Evolutionary conservation across 805 yeast species (phyloP), one percentile per base, ranked within the genome.

Genomic region (Wickerhamomyces chaumierensis): DNA sequence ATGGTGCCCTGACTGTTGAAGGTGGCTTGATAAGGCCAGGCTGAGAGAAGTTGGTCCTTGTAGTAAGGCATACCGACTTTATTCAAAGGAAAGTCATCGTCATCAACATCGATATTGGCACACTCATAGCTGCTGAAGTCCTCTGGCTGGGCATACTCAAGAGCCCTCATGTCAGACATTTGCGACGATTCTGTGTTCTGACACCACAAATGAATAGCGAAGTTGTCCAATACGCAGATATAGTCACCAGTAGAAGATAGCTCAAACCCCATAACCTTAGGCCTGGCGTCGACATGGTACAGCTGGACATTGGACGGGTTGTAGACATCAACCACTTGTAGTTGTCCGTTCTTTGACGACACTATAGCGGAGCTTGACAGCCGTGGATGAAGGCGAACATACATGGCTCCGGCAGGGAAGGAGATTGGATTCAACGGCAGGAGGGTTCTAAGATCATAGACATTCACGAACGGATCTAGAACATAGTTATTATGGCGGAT

Each of bases 361-460:
- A 84, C 76, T 4, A 86, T 56, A 34, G 86, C 73, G 28, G 81
- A 76, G 31, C 83, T 81, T 5, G 95, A 82, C 36, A 87, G 55
- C 43, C 82, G 81, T 6, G 97, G 96, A 60, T 90, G 96, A 44
- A 90, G 67, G 36, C 82, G 69, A 1, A 81, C 92, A 53, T 72
- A 82, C 9, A 82, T 69, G 1, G 97, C 96, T 12, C 96, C 96
- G 0, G 87, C 80, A 1, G 92, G 87, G 51, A 87, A 86, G 4
- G 96, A 75, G 7, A 90, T 67, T 3, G 96, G 96, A 0, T 94
- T 66, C 39, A 79, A 58, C 2, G 87, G 70, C 38, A 73, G 70
- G 73, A 83, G 65, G 41, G 76, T 71, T 44, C 94, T 69, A 23
- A 85, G 56, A 56, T 92, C 97, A 56, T 75, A 86, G 17, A 86